Percentiles rank a stretch among this genome's conserved stretches.
phyloP scores from a whole-genome alignment of 2,329 filamentous ascomycete species.

The Bipolaris bicolor region DNA sequence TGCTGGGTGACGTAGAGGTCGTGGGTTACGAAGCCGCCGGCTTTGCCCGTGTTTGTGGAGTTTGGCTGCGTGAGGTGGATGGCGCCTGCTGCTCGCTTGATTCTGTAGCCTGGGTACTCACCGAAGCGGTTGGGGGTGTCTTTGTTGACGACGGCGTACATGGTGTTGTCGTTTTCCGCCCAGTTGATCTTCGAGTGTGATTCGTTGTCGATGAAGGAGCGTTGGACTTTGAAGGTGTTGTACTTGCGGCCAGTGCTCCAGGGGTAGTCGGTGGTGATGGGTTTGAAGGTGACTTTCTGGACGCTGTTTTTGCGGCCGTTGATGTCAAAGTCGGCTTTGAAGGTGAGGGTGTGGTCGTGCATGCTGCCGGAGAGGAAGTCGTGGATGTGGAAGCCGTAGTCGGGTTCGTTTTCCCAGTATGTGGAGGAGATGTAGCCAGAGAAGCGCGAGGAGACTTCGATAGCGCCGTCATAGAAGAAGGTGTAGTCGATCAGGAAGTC shows the following conservation, averaged over 20 bases:
- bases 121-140: conserved; percentile 58
- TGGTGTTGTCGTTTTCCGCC: conserved; percentile 54
- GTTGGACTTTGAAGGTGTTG: conserved; percentile 61
- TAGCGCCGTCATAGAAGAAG: conserved; percentile 38
- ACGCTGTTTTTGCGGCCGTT: conserved; percentile 47
- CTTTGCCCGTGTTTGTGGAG: conserved; percentile 55
- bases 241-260: conserved; percentile 57
- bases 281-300: conserved; percentile 39
- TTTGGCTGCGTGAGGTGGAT: conserved; percentile 55
- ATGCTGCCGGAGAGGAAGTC: conserved; percentile 44
- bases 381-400: conserved; percentile 51
- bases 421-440: conserved; percentile 39
- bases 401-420: conserved; percentile 33
- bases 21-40: conserved; percentile 58
- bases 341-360: conserved; percentile 51
- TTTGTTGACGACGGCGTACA: conserved; percentile 60
- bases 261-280: conserved; percentile 56
- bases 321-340: conserved; percentile 52
- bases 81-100: conserved; percentile 50
- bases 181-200: conserved; percentile 54
- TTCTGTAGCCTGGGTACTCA: conserved; percentile 60
- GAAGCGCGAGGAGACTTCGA: conserved; percentile 34
- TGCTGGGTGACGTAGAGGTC: conserved; percentile 59
- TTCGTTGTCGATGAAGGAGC: conserved; percentile 48
- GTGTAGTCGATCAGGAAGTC: conserved; percentile 38